Evolutionary conservation across 257 asterid species (phyloP), one percentile per base, ranked within the genome.

Genomic region (Rubia yunnanensis): DNA sequence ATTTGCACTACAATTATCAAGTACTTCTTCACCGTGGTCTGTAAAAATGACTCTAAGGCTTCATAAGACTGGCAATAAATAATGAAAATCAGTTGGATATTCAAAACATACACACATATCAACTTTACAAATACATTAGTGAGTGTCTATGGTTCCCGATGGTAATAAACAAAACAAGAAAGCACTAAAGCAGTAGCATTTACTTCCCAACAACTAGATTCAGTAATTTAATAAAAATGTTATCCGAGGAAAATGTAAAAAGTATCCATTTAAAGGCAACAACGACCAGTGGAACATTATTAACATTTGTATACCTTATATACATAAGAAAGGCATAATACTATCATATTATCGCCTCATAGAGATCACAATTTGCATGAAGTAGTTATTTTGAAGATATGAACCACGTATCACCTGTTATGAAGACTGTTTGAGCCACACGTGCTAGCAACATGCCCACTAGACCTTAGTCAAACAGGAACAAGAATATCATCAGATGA

Each of bases 391-490:
- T 54, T 35, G 26, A 13, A 36, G 3, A 56, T 7, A 31, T 23
- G 34, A 60, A 50, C 24, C 41, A 48, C 39, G 22, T 14, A 18
- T 7, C 73, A 89, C 99, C 99, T 66, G 99, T 92, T 77, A 89
- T 68, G 84, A 82, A 92, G 71, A 92, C 92, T 20, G 94, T 79
- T 77, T 82, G 87, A 59, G 97, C 96, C 77, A 71, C 90, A 64
- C 81, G 84, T 22, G 96, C 96, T 78, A 92, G 97, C 74, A 92
- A 70, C 81, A 92, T 83, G 69, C 99, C 94, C 31, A 85, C 95
- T 78, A 89, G 77, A 60, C 99, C 97, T 92, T 85, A 66, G 5
- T 77, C 65, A 69, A 66, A 75, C 38, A 80, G 67, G 27, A 38
- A 59, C 64, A 64, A 50, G 57, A 49, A 27, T 53, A 58, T 35